phyloP scores from a whole-genome alignment of 257 asterid genomes.

The Henckelia pumila region DNA sequence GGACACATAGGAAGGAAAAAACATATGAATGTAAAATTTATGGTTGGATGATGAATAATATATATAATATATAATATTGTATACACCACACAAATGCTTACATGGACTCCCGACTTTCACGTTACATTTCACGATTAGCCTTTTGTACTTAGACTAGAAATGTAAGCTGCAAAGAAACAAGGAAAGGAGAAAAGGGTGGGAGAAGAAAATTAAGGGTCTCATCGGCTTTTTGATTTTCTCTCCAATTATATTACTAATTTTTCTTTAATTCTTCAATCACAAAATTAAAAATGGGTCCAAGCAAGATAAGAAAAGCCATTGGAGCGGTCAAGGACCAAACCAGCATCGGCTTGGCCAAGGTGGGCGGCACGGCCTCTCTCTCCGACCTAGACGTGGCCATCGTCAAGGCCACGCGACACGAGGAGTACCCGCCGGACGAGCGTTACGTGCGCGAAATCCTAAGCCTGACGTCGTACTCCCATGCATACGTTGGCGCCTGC shows the following conservation, averaged over 20 bases:
- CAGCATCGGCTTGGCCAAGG: conserved; percentile 91
- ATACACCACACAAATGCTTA: not conserved
- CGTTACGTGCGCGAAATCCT: conserved; percentile 70
- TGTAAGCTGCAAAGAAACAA: not conserved
- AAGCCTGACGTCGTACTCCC: conserved; percentile 70
- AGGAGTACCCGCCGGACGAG: conserved; percentile 92
- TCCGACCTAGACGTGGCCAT: conserved; percentile 92
- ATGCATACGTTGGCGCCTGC: conserved; percentile 64
- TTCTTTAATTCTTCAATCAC: not conserved
- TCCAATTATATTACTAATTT: no score
- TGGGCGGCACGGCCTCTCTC: conserved; percentile 60
- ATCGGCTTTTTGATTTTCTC: not conserved
- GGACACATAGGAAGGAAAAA: no score
- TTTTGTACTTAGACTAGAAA: not conserved
- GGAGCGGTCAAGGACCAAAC: conserved; percentile 93
- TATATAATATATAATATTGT: no score
- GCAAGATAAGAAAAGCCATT: conserved; percentile 80
- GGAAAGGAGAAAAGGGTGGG: not conserved
- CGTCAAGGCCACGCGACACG: conserved; percentile 93
- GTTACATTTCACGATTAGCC: not conserved
- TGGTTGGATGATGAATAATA: no score
- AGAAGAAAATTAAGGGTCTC: not conserved
- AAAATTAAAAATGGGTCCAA: conserved; percentile 62
- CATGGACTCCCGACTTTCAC: not conserved
- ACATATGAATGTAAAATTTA: no score